These are phyloP conservation scores for Gracilaria gracilis DNA, from an alignment of 23 red algal species.

Conservation along the genomic window DNA sequence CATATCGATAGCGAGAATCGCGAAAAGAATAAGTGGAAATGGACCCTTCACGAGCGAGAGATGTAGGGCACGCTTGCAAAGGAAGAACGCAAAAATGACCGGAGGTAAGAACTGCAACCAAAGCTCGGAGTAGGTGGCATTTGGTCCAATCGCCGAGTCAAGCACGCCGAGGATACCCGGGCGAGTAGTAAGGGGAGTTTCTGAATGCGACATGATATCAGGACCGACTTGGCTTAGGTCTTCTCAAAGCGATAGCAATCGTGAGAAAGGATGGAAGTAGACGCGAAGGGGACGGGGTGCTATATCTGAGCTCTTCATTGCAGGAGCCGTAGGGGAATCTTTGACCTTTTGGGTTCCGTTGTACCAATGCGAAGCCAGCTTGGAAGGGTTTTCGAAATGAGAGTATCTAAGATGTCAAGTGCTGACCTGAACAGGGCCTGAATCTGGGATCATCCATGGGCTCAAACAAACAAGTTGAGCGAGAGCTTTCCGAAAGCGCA, in stretches of 20 bases:
- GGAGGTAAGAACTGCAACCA: constrained; percentile 1
- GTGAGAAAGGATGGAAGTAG: too few relatives aligned
- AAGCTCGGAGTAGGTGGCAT: background rate
- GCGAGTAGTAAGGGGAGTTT: background rate
- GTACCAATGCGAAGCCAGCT: too few relatives aligned
- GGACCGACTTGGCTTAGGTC: background rate
- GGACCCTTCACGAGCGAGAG: background rate
- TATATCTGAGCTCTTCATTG: too few relatives aligned
- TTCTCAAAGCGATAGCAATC: background rate
- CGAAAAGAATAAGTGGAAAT: background rate
- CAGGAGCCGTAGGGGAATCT: too few relatives aligned
- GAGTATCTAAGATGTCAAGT: too few relatives aligned
- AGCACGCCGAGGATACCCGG: background rate
- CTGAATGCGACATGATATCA: background rate
- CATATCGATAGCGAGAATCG: constrained; percentile 2
- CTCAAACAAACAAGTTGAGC: too few relatives aligned
- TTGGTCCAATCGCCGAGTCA: background rate
- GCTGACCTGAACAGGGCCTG: too few relatives aligned
- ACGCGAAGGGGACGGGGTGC: too few relatives aligned
- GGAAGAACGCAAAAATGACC: background rate
- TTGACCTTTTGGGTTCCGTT: too few relatives aligned
- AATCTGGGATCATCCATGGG: too few relatives aligned
- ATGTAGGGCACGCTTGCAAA: background rate
- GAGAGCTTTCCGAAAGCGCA: too few relatives aligned
- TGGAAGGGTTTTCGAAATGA: too few relatives aligned